These are phyloP conservation scores for Coprinopsis marcescibilis DNA, from an alignment of 768 basidiomycete species.

Conservation along the genomic window DNA sequence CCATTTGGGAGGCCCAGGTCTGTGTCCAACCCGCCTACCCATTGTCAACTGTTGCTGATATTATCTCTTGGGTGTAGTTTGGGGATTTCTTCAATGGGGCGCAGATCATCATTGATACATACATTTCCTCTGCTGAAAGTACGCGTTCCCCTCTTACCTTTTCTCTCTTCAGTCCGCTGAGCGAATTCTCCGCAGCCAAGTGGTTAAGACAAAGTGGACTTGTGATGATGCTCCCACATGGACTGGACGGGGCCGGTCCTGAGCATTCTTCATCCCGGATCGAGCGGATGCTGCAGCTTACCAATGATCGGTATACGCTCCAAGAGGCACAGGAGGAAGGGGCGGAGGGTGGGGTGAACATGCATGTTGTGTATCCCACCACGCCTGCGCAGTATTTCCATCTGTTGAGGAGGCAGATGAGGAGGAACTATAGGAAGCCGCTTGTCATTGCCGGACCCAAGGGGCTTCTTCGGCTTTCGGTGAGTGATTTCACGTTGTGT, in stretches of 20 bases:
- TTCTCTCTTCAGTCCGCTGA: not conserved
- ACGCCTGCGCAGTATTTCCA: constrained; percentile 94
- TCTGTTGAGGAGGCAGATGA: constrained; percentile 79
- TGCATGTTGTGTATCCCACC: constrained; percentile 81
- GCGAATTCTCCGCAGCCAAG: constrained; percentile 52
- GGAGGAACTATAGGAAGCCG: constrained; percentile 82
- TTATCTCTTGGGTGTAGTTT: constrained; percentile 33
- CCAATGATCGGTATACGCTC: constrained; percentile 58
- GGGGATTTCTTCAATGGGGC: constrained; percentile 94
- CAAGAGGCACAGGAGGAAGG: constrained; percentile 35
- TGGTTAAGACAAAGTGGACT: constrained; percentile 92
- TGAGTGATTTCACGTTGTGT: constrained; percentile 38
- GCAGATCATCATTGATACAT: constrained; percentile 87
- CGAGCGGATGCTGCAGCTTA: constrained; percentile 88
- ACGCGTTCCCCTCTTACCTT: constrained; percentile 19
- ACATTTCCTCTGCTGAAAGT: constrained; percentile 82
- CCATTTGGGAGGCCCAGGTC: constrained; percentile 86
- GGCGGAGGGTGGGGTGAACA: constrained; percentile 58
- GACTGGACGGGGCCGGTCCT: constrained; percentile 87
- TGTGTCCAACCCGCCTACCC: not conserved
- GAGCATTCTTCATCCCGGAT: constrained; percentile 89
- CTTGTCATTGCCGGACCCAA: constrained; percentile 83
- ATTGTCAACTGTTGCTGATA: not conserved
- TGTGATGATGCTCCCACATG: constrained; percentile 82
- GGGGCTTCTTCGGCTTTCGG: constrained; percentile 70